phyloP scores from a whole-genome alignment of 179 eudicot genomes.

The Nepenthes alata region DNA sequence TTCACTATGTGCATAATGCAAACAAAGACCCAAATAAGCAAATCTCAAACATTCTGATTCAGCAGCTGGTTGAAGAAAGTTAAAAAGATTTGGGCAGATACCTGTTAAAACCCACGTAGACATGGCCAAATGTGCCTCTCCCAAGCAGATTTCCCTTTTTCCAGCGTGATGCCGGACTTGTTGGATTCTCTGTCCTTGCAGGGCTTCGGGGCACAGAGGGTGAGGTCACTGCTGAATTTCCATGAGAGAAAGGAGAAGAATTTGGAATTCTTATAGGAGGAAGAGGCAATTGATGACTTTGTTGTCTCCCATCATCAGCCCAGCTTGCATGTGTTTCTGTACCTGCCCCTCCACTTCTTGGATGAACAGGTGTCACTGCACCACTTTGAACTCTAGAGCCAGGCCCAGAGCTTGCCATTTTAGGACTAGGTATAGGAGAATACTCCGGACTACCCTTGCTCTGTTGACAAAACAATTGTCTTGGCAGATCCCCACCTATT shows the following conservation, averaged over 20 bases:
- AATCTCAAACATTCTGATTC: background rate
- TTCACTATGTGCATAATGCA: slow-evolving; percentile 36
- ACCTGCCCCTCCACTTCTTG: slow-evolving; percentile 59
- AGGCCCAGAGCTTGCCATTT: slow-evolving; percentile 91
- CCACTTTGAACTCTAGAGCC: slow-evolving; percentile 94
- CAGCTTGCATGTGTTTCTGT: slow-evolving; percentile 40
- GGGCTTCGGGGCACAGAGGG: slow-evolving; percentile 94
- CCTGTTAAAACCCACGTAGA: slow-evolving; percentile 93
- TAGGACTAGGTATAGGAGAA: slow-evolving; percentile 87
- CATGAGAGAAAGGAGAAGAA: slow-evolving; percentile 60
- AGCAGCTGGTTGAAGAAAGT: background rate
- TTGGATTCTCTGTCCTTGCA: slow-evolving; percentile 67
- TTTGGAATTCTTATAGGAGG: slow-evolving; percentile 65
- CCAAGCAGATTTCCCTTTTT: slow-evolving; percentile 88
- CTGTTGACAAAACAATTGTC: slow-evolving; percentile 85
- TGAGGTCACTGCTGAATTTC: slow-evolving; percentile 85
- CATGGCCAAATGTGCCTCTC: slow-evolving; percentile 94
- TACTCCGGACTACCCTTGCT: slow-evolving; percentile 90
- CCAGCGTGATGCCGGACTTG: slow-evolving; percentile 83
- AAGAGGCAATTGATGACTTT: slow-evolving; percentile 78
- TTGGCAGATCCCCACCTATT: slow-evolving; percentile 80
- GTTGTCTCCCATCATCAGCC: slow-evolving; percentile 69
- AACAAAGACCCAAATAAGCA: slow-evolving; percentile 8
- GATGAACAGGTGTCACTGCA: slow-evolving; percentile 93
- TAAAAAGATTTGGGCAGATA: slow-evolving; percentile 8